phyloP scores from a whole-genome alignment of 192 early-diverging fungal species.

The Obelidium mucronatum region DNA sequence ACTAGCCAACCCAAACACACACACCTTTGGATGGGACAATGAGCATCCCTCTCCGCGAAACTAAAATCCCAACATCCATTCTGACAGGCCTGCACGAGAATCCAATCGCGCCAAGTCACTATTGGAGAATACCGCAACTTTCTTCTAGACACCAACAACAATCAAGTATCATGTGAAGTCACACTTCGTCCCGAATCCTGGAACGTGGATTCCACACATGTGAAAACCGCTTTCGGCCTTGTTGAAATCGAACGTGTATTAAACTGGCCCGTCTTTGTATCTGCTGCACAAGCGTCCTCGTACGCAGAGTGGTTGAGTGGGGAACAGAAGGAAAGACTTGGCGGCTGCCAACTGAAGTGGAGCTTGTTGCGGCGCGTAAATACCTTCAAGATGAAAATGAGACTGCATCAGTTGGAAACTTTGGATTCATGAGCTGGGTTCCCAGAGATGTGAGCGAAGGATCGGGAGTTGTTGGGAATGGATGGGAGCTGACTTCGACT shows the following conservation, averaged over 20 bases:
- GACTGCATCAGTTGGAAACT: conserved; percentile 59
- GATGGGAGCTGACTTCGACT: conserved; percentile 88
- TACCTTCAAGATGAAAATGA: conserved; percentile 35
- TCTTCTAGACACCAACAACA: conserved; percentile 36
- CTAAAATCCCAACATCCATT: conserved; percentile 16
- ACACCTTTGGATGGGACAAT: conserved; percentile 90
- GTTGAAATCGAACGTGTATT: conserved; percentile 57
- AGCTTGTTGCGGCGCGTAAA: conserved; percentile 52
- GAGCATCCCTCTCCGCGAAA: conserved; percentile 66
- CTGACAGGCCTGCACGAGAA: conserved; percentile 58
- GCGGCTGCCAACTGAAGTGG: conserved; percentile 79
- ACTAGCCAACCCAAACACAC: conserved; percentile 17
- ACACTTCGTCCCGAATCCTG: conserved; percentile 66
- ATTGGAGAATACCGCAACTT: conserved; percentile 77
- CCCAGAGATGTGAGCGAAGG: conserved; percentile 54
- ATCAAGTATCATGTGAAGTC: neutral
- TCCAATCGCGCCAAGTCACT: conserved; percentile 83
- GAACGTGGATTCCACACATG: conserved; percentile 44
- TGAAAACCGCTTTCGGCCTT: conserved; percentile 75
- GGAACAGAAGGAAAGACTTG: no score
- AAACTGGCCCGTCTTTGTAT: conserved; percentile 78
- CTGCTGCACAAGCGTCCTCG: conserved; percentile 68
- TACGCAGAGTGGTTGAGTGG: conserved; percentile 70
- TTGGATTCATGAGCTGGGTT: conserved; percentile 74
- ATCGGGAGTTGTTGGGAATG: conserved; percentile 50